These are phyloP conservation scores for Hemisphaericaspora lyxosophila DNA, from an alignment of 1,139 yeast genomes.

Conservation along the genomic window DNA sequence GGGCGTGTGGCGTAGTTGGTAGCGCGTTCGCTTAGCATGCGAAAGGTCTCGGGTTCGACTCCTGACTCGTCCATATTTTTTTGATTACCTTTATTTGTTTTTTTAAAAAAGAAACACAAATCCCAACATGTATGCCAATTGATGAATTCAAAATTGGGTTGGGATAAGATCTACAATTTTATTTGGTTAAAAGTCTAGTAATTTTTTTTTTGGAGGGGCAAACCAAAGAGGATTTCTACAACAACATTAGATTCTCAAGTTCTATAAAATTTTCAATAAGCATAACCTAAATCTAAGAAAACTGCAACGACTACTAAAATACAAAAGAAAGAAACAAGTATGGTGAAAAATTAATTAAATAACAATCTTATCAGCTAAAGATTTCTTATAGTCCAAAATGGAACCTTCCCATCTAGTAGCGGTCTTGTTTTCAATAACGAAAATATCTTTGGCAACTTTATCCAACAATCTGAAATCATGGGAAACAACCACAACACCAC, in stretches of 20 bases:
- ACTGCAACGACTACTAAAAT: slow-evolving; percentile 2
- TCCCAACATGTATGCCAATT: too few relatives aligned
- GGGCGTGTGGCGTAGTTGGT: slow-evolving; percentile 76
- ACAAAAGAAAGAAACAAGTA: slow-evolving; percentile 2
- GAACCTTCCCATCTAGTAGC: slow-evolving; percentile 96
- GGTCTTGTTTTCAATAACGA: slow-evolving; percentile 89
- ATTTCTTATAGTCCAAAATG: slow-evolving; percentile 88
- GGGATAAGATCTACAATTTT: too few relatives aligned
- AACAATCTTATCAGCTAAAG: slow-evolving; percentile 85
- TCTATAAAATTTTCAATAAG: slow-evolving; percentile 4
- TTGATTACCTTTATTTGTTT: too few relatives aligned
- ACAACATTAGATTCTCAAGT: too few relatives aligned
- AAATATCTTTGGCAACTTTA: slow-evolving; percentile 96
- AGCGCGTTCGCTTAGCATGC: slow-evolving; percentile 71
- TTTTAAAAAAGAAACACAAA: too few relatives aligned
- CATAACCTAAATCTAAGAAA: slow-evolving; percentile 1
- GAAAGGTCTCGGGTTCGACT: slow-evolving; percentile 67
- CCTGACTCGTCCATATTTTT: slow-evolving; percentile 59
- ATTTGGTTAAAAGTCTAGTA: too few relatives aligned
- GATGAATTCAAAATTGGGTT: too few relatives aligned
- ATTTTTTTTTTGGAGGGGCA: too few relatives aligned
- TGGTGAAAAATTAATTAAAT: slow-evolving; percentile 35
- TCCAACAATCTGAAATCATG: slow-evolving; percentile 99
- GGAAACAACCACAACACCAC: slow-evolving; percentile 98
- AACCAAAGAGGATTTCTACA: too few relatives aligned